These are phyloP conservation scores for Irpex sp. DNA, from an alignment of 1,284 basidiomycete genomes.

Conservation along the genomic window DNA sequence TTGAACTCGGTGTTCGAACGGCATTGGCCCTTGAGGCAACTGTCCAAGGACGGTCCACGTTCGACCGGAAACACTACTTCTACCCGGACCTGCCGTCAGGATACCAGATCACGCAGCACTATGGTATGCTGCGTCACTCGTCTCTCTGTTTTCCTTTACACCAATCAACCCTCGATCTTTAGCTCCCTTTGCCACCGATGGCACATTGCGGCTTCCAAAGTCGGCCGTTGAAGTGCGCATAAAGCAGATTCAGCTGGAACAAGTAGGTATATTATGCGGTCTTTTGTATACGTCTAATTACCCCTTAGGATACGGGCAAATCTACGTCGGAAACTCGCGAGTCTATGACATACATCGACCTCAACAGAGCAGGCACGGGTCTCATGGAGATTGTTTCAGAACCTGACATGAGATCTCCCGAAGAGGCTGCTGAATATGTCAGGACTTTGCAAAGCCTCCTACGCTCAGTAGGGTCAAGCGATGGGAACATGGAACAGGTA, in stretches of 20 bases:
- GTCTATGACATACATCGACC: constrained; percentile 70
- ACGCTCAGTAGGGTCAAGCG: constrained; percentile 82
- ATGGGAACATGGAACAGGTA: constrained; percentile 98
- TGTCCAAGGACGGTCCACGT: constrained; percentile 75
- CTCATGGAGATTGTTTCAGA: constrained; percentile 97
- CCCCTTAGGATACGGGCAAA: constrained; percentile 87
- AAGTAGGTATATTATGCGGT: constrained; percentile 46
- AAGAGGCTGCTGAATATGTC: constrained; percentile 91
- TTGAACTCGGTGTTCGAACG: constrained; percentile 79
- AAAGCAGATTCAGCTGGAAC: constrained; percentile 94
- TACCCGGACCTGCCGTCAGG: constrained; percentile 93
- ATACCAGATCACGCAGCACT: constrained; percentile 97
- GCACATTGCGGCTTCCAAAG: constrained; percentile 52
- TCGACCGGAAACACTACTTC: constrained; percentile 98
- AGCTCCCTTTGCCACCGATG: constrained; percentile 81
- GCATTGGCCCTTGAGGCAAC: constrained; percentile 78
- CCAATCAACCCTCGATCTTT: constrained; percentile 3
- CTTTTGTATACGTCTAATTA: constrained; percentile 5
- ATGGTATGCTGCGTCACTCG: constrained; percentile 60
- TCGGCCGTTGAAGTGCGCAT: constrained; percentile 63
- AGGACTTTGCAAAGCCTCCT: constrained; percentile 80
- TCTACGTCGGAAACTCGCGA: constrained; percentile 65
- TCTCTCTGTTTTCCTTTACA: background rate
- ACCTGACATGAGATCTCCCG: constrained; percentile 90
- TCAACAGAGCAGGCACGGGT: constrained; percentile 87